A percentile compares a stretch with the other conserved stretches of the same genome.
These are phyloP conservation scores for Tolypocladium ovalisporum DNA, from an alignment of 2,329 filamentous ascomycete species.

Conservation along the genomic window DNA sequence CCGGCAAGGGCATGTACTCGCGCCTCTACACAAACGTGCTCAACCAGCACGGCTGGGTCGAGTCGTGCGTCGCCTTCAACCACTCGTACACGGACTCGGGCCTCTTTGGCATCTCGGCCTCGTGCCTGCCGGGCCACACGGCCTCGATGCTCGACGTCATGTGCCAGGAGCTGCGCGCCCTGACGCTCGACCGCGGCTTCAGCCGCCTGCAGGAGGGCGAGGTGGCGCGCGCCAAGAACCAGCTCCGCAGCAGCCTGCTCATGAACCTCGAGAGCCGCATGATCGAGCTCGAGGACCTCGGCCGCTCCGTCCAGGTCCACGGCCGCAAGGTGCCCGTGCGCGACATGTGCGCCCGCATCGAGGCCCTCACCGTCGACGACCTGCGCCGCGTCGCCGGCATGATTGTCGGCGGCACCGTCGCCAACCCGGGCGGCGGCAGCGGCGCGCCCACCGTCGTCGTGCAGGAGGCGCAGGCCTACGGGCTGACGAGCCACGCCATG, in stretches of 20 bases:
- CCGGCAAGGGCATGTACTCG: constrained; percentile 98
- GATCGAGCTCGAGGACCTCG: constrained; percentile 94
- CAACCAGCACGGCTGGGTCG: constrained; percentile 96
- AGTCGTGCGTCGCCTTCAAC: constrained; percentile 92
- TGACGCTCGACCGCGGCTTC: constrained; percentile 68
- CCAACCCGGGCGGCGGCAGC: constrained; percentile 66
- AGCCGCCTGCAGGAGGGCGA: constrained; percentile 61
- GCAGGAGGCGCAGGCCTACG: constrained; percentile 75
- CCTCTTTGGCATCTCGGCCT: constrained; percentile 85
- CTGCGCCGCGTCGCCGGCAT: constrained; percentile 68
- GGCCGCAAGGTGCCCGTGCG: constrained; percentile 81
- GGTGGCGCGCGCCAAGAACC: constrained; percentile 91
- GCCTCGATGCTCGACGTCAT: constrained; percentile 86
- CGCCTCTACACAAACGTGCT: constrained; percentile 95
- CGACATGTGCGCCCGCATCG: constrained; percentile 87
- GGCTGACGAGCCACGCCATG: constrained; percentile 55
- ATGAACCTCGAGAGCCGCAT: constrained; percentile 98
- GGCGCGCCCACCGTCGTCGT: constrained; percentile 90
- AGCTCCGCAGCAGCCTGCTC: constrained; percentile 75
- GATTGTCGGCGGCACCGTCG: constrained; percentile 66
- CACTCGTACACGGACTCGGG: constrained; percentile 95
- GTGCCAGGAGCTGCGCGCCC: constrained; percentile 74
- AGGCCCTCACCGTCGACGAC: constrained; percentile 68
- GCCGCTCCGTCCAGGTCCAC: constrained; percentile 92
- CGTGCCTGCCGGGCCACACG: constrained; percentile 70